Evolutionary conservation across 2,329 filamentous ascomycete species (phyloP), one percentile per base, ranked within the genome.

Genomic region (Cytospora leucostoma): DNA sequence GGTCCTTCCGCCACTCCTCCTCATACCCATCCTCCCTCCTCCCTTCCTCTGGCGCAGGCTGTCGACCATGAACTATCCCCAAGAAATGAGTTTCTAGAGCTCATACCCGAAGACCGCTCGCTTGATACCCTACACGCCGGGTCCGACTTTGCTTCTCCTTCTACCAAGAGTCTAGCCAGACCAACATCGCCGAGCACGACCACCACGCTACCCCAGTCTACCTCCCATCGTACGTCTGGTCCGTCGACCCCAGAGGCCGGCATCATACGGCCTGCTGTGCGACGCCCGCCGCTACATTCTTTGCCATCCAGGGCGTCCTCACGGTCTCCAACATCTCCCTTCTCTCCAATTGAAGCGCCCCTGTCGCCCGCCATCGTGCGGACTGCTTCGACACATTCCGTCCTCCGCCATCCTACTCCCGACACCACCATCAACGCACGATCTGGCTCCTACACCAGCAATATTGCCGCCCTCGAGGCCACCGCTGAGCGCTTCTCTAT

Each of bases 391-490:
- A 80, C 76, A 59, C 76, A 76, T 56, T 74, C 79, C 15, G 74
- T 76, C 35, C 75, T 87, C 54, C 78, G 79, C 67, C 86, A 89
- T 71, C 87, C 86, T 35, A 81, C 81, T 2, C 86, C 88, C 59
- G 87, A 90, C 71, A 61, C 49, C 59, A 53, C 54, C 10, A 76
- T 85, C 56, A 84, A 84, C 71, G 80, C 81, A 57, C 80, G 87
- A 62, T 84, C 87, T 63, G 85, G 84, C 33, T 85, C 85, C 37
- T 87, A 85, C 72, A 77, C 83, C 19, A 82, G 82, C 72, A 92
- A 89, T 77, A 87, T 93, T 66, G 86, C 88, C 68, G 85, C 88
- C 56, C 84, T 93, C 66, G 90, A 94, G 75, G 87, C 89, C 68
- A 88, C 87, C 12, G 90, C 90, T 56, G 90, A 93, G 75, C 84